phyloP scores from a whole-genome alignment of 2,329 filamentous ascomycete genomes.

The Cordyceps fumosorosea region DNA sequence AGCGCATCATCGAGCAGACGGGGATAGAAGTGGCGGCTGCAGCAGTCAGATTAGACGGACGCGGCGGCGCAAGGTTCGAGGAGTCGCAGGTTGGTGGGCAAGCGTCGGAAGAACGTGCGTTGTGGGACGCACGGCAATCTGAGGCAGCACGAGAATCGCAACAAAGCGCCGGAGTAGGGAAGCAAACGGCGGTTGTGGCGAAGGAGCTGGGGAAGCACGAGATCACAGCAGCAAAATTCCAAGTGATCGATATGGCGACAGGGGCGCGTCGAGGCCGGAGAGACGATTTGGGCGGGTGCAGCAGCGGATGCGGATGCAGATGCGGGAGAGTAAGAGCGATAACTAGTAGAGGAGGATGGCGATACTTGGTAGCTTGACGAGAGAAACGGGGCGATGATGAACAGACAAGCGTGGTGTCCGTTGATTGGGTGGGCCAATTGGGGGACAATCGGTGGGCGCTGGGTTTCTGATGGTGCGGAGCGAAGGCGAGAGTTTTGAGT shows the following conservation, averaged over 20 bases:
- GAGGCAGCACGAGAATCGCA: slow-evolving; percentile 2
- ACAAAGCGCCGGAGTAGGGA: not conserved
- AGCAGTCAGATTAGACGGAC: not conserved
- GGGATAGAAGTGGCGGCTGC: not conserved
- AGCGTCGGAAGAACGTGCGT: slow-evolving; percentile 2
- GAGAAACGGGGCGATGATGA: slow-evolving; percentile 7
- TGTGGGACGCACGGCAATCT: slow-evolving; percentile 4
- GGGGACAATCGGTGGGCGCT: slow-evolving; percentile 9
- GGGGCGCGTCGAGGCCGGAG: not conserved
- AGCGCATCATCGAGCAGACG: slow-evolving; percentile 3
- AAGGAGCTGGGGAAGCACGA: slow-evolving; percentile 7
- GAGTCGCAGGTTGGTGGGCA: not conserved
- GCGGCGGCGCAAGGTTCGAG: not conserved
- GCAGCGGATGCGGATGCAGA: not conserved
- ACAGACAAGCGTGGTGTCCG: not conserved
- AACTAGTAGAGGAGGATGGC: not conserved
- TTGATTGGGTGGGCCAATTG: slow-evolving; percentile 11
- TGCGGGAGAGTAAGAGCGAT: not conserved
- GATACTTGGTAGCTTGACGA: not conserved
- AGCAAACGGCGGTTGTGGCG: slow-evolving; percentile 4
- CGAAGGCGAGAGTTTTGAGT: not conserved
- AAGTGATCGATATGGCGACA: not conserved
- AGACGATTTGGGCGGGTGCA: not conserved
- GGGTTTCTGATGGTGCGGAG: slow-evolving; percentile 2
- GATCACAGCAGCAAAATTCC: not conserved